A percentile compares a stretch with the other conserved stretches of the same genome.
Conservation (phyloP, 306 rosid genomes). For the Lathyrus aphaca region DNA sequence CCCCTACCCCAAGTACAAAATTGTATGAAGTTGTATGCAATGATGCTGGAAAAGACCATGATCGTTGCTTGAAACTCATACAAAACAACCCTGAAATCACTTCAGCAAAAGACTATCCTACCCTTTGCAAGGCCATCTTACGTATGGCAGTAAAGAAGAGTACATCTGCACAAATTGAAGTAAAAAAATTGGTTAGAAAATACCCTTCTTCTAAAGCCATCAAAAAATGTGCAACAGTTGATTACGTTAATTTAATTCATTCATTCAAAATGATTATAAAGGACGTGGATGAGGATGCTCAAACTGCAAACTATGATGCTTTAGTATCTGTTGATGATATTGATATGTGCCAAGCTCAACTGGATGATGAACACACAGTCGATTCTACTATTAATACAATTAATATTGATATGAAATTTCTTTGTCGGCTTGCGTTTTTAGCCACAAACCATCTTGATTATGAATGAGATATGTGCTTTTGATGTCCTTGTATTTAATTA, state of each 20-base stretch:
- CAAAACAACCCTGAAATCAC: background rate
- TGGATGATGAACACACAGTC: background rate
- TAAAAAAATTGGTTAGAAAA: background rate
- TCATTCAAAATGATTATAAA: background rate
- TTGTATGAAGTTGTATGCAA: slow-evolving; percentile 9
- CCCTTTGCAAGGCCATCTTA: background rate
- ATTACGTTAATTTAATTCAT: background rate
- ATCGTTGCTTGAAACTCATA: no score
- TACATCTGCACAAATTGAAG: background rate
- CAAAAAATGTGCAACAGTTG: background rate
- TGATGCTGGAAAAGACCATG: background rate
- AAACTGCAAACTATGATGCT: background rate
- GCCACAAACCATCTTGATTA: background rate
- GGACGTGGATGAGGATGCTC: background rate
- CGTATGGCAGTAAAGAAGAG: background rate
- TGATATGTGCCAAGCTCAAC: background rate
- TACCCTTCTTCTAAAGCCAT: slow-evolving; percentile 10
- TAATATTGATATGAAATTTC: background rate
- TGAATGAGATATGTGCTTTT: no score
- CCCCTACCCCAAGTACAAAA: background rate
- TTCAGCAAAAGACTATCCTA: background rate
- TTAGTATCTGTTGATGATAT: background rate
- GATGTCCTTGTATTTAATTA: no score
- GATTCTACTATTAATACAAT: background rate
- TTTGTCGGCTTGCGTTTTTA: background rate